Evolutionary conservation across 1,284 basidiomycete species (phyloP).

Genomic region (Acaromyces ingoldii): DNA sequence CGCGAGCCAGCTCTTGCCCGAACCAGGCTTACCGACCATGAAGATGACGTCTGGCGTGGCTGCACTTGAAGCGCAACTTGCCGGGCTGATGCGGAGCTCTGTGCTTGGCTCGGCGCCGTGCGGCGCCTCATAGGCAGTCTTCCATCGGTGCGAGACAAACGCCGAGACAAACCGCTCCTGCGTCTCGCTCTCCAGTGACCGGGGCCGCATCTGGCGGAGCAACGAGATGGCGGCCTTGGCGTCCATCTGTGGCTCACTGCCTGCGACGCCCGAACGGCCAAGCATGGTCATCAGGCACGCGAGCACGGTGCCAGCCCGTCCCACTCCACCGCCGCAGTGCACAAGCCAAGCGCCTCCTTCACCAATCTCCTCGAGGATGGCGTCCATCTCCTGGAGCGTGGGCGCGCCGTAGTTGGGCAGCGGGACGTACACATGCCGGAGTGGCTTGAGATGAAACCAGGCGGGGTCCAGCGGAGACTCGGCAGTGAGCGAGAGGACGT

Average conservation of each 20-base stretch:
- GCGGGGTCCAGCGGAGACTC: conserved; percentile 57
- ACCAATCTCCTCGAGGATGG: conserved; percentile 43
- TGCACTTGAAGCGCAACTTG: no score
- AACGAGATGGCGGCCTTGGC: background rate
- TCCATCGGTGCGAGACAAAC: conserved; percentile 6
- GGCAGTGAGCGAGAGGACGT: conserved; percentile 61
- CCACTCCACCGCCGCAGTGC: conserved; percentile 64
- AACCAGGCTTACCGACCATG: conserved; percentile 61
- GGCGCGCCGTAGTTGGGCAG: conserved; percentile 59
- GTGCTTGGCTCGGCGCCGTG: no score
- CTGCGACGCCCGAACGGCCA: no score
- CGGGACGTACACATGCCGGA: conserved; percentile 61
- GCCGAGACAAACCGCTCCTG: conserved; percentile 3
- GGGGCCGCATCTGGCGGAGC: background rate
- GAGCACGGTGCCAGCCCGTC: conserved; percentile 62
- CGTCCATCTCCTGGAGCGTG: conserved; percentile 56
- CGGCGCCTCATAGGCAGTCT: background rate
- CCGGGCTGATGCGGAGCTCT: no score
- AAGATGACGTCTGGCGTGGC: no score
- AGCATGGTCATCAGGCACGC: conserved; percentile 50
- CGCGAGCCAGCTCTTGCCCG: conserved; percentile 59
- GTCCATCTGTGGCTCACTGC: background rate
- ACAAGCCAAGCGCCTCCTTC: conserved; percentile 58
- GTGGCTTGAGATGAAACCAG: conserved; percentile 55
- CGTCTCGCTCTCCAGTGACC: background rate